Conservation (phyloP, 768 basidiomycete species). For the Coprinopsis strossmayeri region DNA sequence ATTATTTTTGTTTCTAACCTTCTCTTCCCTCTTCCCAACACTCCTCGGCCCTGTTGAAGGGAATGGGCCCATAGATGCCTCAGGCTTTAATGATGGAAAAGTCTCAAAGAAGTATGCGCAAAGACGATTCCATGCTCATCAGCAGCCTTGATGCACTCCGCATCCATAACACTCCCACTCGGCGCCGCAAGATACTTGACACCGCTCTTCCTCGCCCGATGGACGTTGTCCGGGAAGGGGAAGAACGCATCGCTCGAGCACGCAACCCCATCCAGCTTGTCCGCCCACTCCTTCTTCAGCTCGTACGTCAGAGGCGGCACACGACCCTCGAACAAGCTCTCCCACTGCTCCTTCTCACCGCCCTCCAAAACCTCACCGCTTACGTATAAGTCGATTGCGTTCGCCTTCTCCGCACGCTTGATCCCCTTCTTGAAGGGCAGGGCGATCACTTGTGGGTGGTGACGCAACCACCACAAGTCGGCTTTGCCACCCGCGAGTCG, state of each 20-base stretch:
- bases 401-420: constrained; percentile 97
- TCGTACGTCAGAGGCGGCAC: constrained; percentile 58
- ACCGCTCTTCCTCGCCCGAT: constrained; percentile 86
- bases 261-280: constrained; percentile 73
- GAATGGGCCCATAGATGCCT: too few species aligned
- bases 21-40: too few species aligned
- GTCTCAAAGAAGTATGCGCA: constrained; percentile 77
- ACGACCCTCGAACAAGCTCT: constrained; percentile 69
- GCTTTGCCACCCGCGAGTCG: constrained; percentile 95
- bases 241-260: constrained; percentile 99
- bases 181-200: constrained; percentile 90
- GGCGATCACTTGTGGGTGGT: constrained; percentile 80
- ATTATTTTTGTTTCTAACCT: too few species aligned
- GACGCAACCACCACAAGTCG: constrained; percentile 99
- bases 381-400: constrained; percentile 96
- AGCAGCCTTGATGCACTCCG: constrained; percentile 92
- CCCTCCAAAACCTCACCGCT: constrained; percentile 85
- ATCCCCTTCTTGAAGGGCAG: constrained; percentile 97
- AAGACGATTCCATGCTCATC: constrained; percentile 92
- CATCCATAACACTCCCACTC: constrained; percentile 95
- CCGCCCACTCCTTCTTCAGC: constrained; percentile 73
- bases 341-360: constrained; percentile 88
- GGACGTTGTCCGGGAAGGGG: constrained; percentile 99
- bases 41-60: too few species aligned
- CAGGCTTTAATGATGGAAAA: constrained; percentile 76